Base-by-base conservation (phyloP, 2,329 filamentous ascomycete species). In the Penicillium sp. region DNA sequence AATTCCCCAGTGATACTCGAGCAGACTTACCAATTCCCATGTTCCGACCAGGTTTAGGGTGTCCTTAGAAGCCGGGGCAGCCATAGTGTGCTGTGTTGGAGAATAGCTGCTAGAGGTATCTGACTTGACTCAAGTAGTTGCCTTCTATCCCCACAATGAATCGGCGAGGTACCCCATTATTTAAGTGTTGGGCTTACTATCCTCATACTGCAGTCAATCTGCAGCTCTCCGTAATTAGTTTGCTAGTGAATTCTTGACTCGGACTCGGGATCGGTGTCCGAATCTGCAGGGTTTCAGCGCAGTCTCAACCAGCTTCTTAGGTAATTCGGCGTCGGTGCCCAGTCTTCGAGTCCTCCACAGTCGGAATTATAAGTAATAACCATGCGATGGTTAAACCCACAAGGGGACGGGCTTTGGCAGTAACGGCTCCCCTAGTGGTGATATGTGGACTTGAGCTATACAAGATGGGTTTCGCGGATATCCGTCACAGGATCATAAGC, bases 211-310 rank as follows among this genome's bases (percentile, higher is more conserved):
- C n/a, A n/a, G n/a, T n/a, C n/a, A n/a, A n/a, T n/a, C n/a, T n/a
- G n/a, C n/a, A n/a, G n/a, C n/a, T n/a, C n/a, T n/a, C n/a, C n/a
- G n/a, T n/a, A n/a, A n/a, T n/a, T n/a, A 23, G 21, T 7, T 23
- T 23, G 21, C 7, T 23, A 11, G 26, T 15, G 8, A 23, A n/a
- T 18, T 20, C 30, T 2, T 16, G 4, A n/a, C 11, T 47, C 48
- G 48, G 50, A 39, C 14, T 51, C 45, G 48, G 48, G 20, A 33
- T 51, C 45, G 43, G 48, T 4, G 21, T 47, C 47, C 27, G 43
- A 33, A 20, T 7, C 25, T 31, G 14, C 39, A 40, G 20, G 37
- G 29, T 7, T 10, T 18, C 18, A 25, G n/a, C 19, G 25, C 16
- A 13, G 14, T n/a, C 14, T 7, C n/a, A n/a, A n/a, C 11, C 11